phyloP scores from a whole-genome alignment of 768 basidiomycete genomes.

The Gymnopilus dilepis region DNA sequence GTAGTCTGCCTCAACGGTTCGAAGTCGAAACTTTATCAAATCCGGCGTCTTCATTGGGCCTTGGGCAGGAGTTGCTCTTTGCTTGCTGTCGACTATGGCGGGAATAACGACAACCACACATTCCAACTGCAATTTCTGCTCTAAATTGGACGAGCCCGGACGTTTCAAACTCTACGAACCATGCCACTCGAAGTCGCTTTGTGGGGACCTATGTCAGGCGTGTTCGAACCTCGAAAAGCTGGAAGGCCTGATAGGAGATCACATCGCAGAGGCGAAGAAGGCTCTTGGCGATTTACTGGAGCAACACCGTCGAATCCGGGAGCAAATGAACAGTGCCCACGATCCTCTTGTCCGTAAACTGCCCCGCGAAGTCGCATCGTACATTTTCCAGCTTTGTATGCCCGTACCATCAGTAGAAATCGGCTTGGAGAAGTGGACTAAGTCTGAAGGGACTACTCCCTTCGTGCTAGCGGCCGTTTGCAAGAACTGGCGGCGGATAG shows the following conservation, averaged over 20 bases:
- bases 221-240: neutral
- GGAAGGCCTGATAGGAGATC: neutral
- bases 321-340: neutral
- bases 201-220: neutral
- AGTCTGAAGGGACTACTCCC: neutral
- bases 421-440: neutral
- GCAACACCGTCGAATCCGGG: neutral
- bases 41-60: too few relatives aligned
- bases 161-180: neutral
- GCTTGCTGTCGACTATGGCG: too few relatives aligned
- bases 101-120: neutral
- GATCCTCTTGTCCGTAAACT: neutral
- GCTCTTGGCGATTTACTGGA: neutral
- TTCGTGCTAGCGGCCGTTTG: neutral
- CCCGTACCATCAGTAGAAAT: neutral
- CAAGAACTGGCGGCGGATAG: neutral
- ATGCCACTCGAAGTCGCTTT: neutral
- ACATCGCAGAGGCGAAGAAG: neutral
- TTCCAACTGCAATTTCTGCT: neutral
- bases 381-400: neutral
- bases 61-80: too few relatives aligned
- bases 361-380: neutral
- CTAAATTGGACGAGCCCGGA: neutral
- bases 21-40: too few relatives aligned
- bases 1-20: too few relatives aligned